Evolutionary conservation across 495 filamentous ascomycete genomes (phyloP).

Genomic region (Talaromyces adpressus): DNA sequence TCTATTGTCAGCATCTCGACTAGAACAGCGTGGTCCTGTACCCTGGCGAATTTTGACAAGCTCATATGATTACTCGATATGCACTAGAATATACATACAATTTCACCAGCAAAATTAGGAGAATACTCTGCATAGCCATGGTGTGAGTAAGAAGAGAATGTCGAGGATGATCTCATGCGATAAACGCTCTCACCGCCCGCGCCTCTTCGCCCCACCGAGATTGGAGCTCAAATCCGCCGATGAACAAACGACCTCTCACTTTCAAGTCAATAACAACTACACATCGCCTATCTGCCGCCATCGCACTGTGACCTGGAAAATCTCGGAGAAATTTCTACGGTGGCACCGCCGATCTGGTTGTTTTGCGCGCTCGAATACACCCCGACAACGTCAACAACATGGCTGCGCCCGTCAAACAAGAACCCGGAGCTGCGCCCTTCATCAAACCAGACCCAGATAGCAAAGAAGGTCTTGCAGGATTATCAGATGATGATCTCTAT

Average conservation of each 20-base stretch:
- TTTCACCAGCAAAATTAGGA: not conserved
- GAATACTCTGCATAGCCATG: not conserved
- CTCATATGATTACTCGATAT: not conserved
- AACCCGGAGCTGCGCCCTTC: constrained; percentile 29
- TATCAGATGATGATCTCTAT: constrained; percentile 70
- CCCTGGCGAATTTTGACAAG: not conserved
- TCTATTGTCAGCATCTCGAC: not conserved
- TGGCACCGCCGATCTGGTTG: no score
- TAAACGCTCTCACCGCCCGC: constrained; percentile 1
- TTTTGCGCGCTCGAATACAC: not conserved
- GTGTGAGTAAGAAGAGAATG: not conserved
- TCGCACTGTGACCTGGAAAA: not conserved
- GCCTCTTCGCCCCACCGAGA: not conserved
- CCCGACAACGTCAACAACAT: constrained; percentile 13
- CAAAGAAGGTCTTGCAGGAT: constrained; percentile 46
- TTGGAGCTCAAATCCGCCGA: not conserved
- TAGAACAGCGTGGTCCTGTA: not conserved
- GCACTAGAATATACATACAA: not conserved
- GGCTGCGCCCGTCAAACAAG: constrained; percentile 32
- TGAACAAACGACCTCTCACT: not conserved
- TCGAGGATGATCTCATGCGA: not conserved
- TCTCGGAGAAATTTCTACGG: no score
- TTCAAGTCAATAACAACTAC: not conserved
- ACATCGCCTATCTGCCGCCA: not conserved
- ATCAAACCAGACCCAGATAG: constrained; percentile 67